Evolutionary conservation across 2,329 filamentous ascomycete species (phyloP).

Genomic region (Akanthomyces lecanii): DNA sequence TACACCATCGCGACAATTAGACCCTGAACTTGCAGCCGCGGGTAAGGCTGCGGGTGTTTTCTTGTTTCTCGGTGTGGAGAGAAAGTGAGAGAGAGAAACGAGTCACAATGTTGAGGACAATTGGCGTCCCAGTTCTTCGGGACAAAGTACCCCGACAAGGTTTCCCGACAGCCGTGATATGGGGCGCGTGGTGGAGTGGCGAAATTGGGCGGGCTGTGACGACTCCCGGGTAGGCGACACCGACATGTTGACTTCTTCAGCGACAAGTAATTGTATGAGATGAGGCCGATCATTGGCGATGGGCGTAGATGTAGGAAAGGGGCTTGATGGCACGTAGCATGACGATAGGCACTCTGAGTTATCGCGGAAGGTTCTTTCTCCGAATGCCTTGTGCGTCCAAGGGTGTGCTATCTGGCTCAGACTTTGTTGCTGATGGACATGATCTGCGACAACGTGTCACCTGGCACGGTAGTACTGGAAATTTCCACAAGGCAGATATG

Average conservation of each 20-base stretch:
- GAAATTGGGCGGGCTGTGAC: too few relatives aligned
- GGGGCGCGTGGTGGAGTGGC: background rate
- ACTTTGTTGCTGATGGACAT: background rate
- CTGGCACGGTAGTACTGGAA: background rate
- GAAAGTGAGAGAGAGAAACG: background rate
- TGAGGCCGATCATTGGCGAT: background rate
- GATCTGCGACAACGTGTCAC: background rate
- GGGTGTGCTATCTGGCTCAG: too few relatives aligned
- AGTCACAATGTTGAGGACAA: background rate
- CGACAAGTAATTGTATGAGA: too few relatives aligned
- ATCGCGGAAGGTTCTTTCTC: background rate
- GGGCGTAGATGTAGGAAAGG: background rate
- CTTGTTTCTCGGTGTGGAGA: background rate
- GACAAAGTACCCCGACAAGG: background rate
- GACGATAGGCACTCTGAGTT: too few relatives aligned
- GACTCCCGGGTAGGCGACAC: background rate
- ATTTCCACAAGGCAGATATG: background rate
- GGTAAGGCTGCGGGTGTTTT: background rate
- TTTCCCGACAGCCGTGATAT: background rate
- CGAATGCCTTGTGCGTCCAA: background rate
- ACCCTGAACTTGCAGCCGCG: background rate
- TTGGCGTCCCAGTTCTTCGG: background rate
- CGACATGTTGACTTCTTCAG: background rate
- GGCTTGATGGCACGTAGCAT: background rate
- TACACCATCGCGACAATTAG: background rate